Base-by-base conservation (phyloP, 2,329 filamentous ascomycete species). In the Pseudogymnoascus sp. region DNA sequence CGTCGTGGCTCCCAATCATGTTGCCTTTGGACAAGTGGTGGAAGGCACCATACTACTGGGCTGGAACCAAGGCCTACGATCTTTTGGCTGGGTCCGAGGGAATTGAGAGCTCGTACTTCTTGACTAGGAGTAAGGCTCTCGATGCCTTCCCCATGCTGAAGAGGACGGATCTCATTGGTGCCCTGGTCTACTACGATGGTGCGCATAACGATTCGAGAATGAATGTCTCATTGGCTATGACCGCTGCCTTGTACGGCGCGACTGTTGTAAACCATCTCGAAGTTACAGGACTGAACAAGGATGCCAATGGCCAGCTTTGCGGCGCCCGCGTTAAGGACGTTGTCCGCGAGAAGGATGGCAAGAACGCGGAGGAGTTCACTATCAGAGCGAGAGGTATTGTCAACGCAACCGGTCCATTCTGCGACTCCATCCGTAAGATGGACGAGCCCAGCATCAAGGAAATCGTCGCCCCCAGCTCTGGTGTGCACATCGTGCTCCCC, bases 181-280 rank as follows among this genome's bases (percentile, higher is more conserved):
- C 90, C 64, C 78, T 93, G 69, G 90, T 93, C 26, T 95, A 95
- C 80, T 93, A 93, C 74, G 90, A 95, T 76, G 90, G 90, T 69
- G 89, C 89, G 29, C 90, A 95, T 77, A 95, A 93, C 73, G 90
- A 95, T 74, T 92, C 90, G n/a, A 85, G 90, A 51, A 93, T 95
- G 90, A 93, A 93, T 73, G 87, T 93, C 45, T 91, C 89, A 7
- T 81, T 93, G 63, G 90, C 89, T 31, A 89, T 92, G 84, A 93
- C 90, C 14, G 89, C 90, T 64, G 88, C 90, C 21, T 78, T 93
- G 47, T 93, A 93, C 73, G 90, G 90, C 40, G 86, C 87, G 62
- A 93, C 89, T 5, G 82, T 93, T 36, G 83, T 90, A 64, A 93
- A 92, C 76, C 88, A 95, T 75, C 79, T 90, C 71, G 88, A 93